A percentile compares a stretch with the other conserved stretches of the same genome.
These are phyloP conservation scores for Corymbia calophylla DNA, from an alignment of 441 rosid species.

Conservation along the genomic window DNA sequence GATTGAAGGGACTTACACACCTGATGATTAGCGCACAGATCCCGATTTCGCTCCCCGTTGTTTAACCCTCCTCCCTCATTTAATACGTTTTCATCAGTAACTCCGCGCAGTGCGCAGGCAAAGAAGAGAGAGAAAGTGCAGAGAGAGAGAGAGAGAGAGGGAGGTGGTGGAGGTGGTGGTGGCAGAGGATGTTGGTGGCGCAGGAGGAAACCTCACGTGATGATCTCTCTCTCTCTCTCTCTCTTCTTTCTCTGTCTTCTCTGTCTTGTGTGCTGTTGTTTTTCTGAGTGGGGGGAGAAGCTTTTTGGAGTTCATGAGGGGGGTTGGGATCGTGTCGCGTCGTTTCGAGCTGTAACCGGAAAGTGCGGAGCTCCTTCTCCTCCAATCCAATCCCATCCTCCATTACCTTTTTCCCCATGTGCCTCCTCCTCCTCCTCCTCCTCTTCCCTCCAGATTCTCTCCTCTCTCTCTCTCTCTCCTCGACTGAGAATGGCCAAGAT, in stretches of 20 bases:
- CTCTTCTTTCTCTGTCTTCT: not conserved
- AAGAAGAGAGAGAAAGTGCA: not conserved
- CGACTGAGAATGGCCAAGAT: not conserved
- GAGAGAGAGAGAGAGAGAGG: not conserved
- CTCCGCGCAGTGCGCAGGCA: not conserved
- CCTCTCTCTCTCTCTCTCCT: not conserved
- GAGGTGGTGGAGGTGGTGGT: constrained; percentile 30
- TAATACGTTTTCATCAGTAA: not conserved
- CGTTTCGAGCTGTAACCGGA: constrained; percentile 15
- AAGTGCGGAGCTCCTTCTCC: constrained; percentile 27
- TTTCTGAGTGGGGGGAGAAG: not conserved
- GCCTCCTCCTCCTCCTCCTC: constrained; percentile 2
- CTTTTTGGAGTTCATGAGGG: not conserved
- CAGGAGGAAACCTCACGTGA: constrained; percentile 36
- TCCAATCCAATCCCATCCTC: not conserved
- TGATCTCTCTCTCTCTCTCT: not conserved
- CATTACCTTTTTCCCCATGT: constrained; percentile 9
- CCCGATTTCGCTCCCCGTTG: constrained; percentile 13
- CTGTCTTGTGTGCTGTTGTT: not conserved
- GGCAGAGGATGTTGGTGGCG: constrained; percentile 28
- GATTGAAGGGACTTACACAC: not conserved
- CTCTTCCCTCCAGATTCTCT: not conserved
- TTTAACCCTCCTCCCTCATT: not conserved
- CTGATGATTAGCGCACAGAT: constrained; percentile 56
- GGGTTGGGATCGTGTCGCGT: not conserved